Conservation (phyloP, 345 rosid species). For the Linum usitatissimum region DNA sequence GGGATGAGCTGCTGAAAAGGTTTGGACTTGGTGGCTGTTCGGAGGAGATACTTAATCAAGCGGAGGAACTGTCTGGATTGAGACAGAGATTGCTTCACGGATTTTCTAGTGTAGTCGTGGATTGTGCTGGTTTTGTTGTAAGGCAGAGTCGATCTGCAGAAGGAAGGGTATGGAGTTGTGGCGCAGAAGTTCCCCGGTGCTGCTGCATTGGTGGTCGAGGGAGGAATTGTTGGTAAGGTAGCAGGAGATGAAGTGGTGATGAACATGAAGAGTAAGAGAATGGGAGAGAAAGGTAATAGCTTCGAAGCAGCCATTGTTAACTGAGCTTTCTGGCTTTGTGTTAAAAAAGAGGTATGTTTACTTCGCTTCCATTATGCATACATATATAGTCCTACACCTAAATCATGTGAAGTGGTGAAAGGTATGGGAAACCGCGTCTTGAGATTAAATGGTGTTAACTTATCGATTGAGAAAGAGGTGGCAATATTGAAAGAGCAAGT, state of each 20-base stretch:
- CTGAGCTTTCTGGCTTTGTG: not conserved
- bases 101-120: conserved; percentile 16
- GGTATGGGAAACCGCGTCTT: too few relatives aligned
- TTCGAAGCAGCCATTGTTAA: conserved; percentile 8
- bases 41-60: conserved; percentile 1
- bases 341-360: not conserved
- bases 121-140: conserved; percentile 13
- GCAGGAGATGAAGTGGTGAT: conserved; percentile 16
- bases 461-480: not conserved
- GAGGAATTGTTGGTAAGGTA: not conserved
- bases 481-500: not conserved
- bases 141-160: conserved; percentile 19
- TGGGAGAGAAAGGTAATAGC: not conserved
- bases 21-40: conserved; percentile 7
- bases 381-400: not conserved
- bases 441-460: too few relatives aligned
- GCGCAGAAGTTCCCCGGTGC: conserved; percentile 16
- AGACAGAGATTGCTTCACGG: conserved; percentile 12
- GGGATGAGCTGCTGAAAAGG: conserved; percentile 4
- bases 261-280: conserved; percentile 10
- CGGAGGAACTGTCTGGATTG: conserved; percentile 8
- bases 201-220: not conserved
- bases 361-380: not conserved
- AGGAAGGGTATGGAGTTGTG: conserved; percentile 14
- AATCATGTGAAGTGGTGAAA: too few relatives aligned